A percentile compares a stretch with the other conserved stretches of the same genome.
Evolutionary conservation across 495 filamentous ascomycete genomes (phyloP).

Genomic region (Hyaloscypha variabilis): DNA sequence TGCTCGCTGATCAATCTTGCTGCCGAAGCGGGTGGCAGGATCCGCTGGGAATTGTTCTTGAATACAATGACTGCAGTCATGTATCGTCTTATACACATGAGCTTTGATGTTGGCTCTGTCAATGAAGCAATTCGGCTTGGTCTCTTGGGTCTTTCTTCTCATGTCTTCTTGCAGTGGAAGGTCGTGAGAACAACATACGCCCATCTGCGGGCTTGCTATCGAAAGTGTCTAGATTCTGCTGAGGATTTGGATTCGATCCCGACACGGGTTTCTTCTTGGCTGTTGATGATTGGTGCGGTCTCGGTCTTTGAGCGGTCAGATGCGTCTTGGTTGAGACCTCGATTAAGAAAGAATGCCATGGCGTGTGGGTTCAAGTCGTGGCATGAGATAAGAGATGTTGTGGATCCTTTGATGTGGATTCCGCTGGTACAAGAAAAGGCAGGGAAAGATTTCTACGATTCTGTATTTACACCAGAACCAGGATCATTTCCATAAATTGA

Average conservation of each 20-base stretch:
- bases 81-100: not conserved
- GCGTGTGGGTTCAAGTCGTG: not conserved
- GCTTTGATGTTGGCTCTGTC: not conserved
- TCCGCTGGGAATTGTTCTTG: not conserved
- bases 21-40: not conserved
- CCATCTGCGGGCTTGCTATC: not conserved
- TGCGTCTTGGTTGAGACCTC: not conserved
- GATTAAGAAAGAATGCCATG: not conserved
- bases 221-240: not conserved
- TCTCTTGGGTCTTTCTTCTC: not conserved
- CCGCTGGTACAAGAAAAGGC: not conserved
- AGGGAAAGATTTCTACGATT: constrained; percentile 4
- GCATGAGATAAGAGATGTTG: not conserved
- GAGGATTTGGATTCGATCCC: not conserved
- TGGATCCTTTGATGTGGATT: constrained; percentile 9
- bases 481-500: no score
- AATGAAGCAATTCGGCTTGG: constrained; percentile 4
- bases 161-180: constrained; percentile 2
- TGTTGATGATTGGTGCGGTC: constrained; percentile 1
- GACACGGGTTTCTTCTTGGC: not conserved
- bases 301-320: not conserved
- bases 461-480: no score
- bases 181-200: not conserved
- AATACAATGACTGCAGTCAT: constrained; percentile 1
- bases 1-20: not conserved